Evolutionary conservation across 1,139 yeast genomes (phyloP), one percentile per base, ranked within the genome.

Genomic region (Petasospora rhodanensis): DNA sequence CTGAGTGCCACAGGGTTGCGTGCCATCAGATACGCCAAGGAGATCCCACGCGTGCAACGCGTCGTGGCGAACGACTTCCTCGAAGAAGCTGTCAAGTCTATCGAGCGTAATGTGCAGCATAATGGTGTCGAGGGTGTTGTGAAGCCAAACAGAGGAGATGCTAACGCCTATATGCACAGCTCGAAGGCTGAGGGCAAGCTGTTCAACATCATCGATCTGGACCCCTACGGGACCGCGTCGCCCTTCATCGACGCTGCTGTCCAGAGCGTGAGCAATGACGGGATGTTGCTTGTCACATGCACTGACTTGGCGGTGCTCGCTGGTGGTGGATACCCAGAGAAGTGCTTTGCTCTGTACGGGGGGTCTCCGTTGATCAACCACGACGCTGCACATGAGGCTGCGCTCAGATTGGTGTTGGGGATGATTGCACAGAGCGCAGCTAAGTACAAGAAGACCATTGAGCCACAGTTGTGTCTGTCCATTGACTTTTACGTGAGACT

Each of bases 211-310:
- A 76, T 93, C 37, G 99, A 91, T 59, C 69, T 91, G 37, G 99
- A 91, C 55, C 99, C 99, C 0, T 91, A 91, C 55, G 99, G 99
- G 14, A 82, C 96, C 0, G 98, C 96, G 0, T 76, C 96, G 1
- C 97, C 97, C 6, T 91, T 91, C 54, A 69, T 91, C 24, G 98
- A 91, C 55, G 74, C 91, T 18, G 96, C 97, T 0, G 68, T 91
- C 21, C 95, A 85, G 49, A 66, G 81, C 24, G 72, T 89, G 11
- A 74, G 72, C 33, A 89, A 87, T 46, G 91, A 81, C 31, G 99
- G 97, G 0, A 55, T 91, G 30, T 60, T 91, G 47, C 63, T 89
- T 30, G 91, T 91, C 7, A 91, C 99, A 1, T 93, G 98, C 58
- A 91, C 99, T 0, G 99, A 91, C 62, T 72, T 94, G 14, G 95